Base-by-base conservation (phyloP, 2,329 filamentous ascomycete species). In the Volutella citrinella region DNA sequence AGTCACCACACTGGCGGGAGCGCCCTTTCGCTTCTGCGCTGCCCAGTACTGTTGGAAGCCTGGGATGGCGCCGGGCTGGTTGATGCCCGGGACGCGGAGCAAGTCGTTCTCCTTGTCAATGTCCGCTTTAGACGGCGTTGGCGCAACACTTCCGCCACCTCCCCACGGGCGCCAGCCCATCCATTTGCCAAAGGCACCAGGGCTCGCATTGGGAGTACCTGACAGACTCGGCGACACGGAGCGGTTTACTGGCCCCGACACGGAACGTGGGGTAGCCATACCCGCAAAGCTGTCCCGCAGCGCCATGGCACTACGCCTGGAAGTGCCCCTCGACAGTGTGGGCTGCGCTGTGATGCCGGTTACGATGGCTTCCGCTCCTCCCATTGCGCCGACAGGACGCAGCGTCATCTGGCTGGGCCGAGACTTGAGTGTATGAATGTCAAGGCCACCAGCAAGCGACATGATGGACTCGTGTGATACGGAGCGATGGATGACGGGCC, bases 391-490 rank as follows among this genome's bases (percentile, higher is more conserved):
- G 16, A 76, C 63, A 19, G 69, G 67, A 31, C 72, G 57, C 42
- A 78, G 54, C 15, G 82, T 77, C 38, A 93, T 74, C 51, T 94
- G 87, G 20, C 84, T 87, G 0, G 87, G 87, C 5, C 85, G 78
- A 3, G 75, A 73, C 51, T 83, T 82, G 5, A 94, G 70, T 0
- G 85, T 89, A 57, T 95, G 89, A 30, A 95, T 94, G 55, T 96
- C 91, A 58, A 95, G 82, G 3, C 89, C 89, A 5, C 88, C 89
- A 0, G 82, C 79, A 3, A 95, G 75, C 0, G 90, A 96, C 48
- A 96, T 76, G 42, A 96, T 82, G 13, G 87, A 95, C 57, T 96
- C 90, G 49, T 95, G 88, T 3, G 90, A 95, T 3, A 80, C 57
- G 4, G 80, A 73, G 19, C 84, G 81, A 24, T 78, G 84, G 5